A percentile compares a stretch with the other conserved stretches of the same genome.
Conservation (phyloP, 2,329 filamentous ascomycete species). For the Mycosphaerella sp. region DNA sequence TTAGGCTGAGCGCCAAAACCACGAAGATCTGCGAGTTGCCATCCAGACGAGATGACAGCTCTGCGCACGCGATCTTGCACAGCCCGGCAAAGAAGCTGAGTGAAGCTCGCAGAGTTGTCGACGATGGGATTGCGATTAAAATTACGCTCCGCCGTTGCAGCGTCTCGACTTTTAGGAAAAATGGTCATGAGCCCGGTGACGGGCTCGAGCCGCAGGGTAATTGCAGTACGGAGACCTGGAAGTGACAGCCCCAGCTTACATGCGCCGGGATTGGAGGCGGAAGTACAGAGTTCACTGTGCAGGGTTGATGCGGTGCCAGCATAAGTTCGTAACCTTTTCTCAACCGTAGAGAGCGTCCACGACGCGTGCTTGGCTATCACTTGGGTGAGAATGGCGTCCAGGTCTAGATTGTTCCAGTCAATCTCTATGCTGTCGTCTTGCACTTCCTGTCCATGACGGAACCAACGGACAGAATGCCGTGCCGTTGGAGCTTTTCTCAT, state of each 20-base stretch:
- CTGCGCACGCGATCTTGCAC: constrained; percentile 56
- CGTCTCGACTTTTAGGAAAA: constrained; percentile 47
- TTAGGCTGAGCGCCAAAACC: constrained; percentile 39
- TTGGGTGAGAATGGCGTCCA: constrained; percentile 65
- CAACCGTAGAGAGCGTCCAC: constrained; percentile 62
- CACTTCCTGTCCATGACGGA: constrained; percentile 72
- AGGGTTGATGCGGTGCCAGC: constrained; percentile 14
- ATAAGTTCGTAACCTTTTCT: constrained; percentile 51
- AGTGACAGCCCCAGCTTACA: constrained; percentile 65
- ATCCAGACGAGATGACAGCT: constrained; percentile 57
- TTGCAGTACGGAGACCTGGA: constrained; percentile 50
- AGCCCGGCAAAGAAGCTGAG: constrained; percentile 11
- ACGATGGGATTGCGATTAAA: constrained; percentile 55
- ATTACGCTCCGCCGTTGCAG: constrained; percentile 51
- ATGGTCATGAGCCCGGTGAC: constrained; percentile 71
- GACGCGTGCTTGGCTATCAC: constrained; percentile 70
- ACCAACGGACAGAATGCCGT: constrained; percentile 65
- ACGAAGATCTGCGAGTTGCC: constrained; percentile 49
- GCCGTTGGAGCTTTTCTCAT: constrained; percentile 30
- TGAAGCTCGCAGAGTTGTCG: constrained; percentile 10
- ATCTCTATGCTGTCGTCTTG: constrained; percentile 58
- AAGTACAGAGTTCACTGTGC: constrained; percentile 46
- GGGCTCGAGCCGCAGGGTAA: constrained; percentile 64
- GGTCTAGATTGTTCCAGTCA: constrained; percentile 60
- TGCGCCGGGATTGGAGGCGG: constrained; percentile 56